phyloP scores from a whole-genome alignment of 2,329 filamentous ascomycete species.

The Fusarium dlaminii region DNA sequence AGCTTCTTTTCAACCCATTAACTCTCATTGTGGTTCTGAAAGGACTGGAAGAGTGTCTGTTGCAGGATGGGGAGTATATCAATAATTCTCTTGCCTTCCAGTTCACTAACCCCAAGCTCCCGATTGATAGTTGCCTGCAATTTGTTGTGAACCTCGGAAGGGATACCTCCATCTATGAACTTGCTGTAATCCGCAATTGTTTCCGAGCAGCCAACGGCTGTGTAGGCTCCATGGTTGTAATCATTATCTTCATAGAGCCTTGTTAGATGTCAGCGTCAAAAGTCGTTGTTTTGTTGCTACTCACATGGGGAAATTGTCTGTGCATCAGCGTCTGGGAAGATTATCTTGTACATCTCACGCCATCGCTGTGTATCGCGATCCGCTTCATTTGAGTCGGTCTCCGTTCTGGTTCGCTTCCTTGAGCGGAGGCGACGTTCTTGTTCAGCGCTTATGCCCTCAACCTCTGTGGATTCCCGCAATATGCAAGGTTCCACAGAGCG shows the following conservation, averaged over 20 bases:
- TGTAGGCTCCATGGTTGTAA: background rate
- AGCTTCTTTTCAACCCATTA: background rate
- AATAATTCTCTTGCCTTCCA: background rate
- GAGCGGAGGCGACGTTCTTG: background rate
- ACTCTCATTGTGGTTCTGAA: background rate
- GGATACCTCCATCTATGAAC: background rate
- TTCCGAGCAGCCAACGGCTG: background rate
- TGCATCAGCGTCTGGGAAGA: background rate
- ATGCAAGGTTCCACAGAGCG: background rate
- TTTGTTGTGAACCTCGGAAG: background rate
- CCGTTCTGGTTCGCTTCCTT: background rate
- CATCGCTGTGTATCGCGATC: background rate
- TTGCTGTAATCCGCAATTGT: background rate
- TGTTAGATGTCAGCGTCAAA: background rate
- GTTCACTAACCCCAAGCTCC: background rate
- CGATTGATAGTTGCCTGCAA: background rate
- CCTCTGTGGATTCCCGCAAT: background rate
- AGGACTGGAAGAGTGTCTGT: background rate
- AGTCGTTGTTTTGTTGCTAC: background rate
- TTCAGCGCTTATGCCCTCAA: background rate
- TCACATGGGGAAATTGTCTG: background rate
- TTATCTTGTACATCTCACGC: background rate
- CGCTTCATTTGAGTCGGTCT: background rate
- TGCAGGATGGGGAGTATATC: background rate
- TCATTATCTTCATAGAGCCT: background rate